phyloP scores from a whole-genome alignment of 1,139 yeast species.

The Blastobotrys malaysiensis region DNA sequence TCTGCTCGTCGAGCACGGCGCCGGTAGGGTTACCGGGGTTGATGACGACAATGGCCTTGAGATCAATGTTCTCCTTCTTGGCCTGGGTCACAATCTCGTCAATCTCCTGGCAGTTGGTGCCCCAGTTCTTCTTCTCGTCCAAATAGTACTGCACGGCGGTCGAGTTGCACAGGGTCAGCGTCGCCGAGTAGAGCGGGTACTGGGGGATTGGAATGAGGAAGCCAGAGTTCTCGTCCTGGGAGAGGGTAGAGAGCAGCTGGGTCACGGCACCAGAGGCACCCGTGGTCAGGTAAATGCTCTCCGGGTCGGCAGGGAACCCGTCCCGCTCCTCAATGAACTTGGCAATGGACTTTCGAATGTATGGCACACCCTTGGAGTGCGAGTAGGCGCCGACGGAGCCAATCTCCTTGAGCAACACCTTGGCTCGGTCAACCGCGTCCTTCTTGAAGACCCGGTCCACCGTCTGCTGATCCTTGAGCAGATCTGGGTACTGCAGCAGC shows the following conservation, averaged over 20 bases:
- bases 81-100: constrained; percentile 51
- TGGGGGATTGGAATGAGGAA: constrained; percentile 96
- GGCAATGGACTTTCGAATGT: constrained; percentile 72
- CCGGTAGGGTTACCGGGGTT: constrained; percentile 99
- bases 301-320: constrained; percentile 57
- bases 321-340: constrained; percentile 71
- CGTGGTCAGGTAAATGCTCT: constrained; percentile 74
- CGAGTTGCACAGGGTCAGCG: constrained; percentile 76
- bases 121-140: constrained; percentile 78
- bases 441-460: constrained; percentile 44
- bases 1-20: constrained; percentile 58
- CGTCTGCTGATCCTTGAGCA: constrained; percentile 41
- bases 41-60: constrained; percentile 83
- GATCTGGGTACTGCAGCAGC: constrained; percentile 74
- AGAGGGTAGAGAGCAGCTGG: constrained; percentile 63
- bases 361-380: constrained; percentile 78
- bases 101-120: constrained; percentile 67
- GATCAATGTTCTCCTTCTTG: constrained; percentile 49
- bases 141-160: constrained; percentile 83
- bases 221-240: constrained; percentile 65
- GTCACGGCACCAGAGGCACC: constrained; percentile 94
- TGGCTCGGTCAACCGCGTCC: constrained; percentile 74
- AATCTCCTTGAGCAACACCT: constrained; percentile 49
- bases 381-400: constrained; percentile 95
- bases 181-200: constrained; percentile 92